A percentile compares a stretch with the other conserved stretches of the same genome.
These are phyloP conservation scores for Argentina anserina DNA, from an alignment of 306 rosid genomes.

Conservation along the genomic window DNA sequence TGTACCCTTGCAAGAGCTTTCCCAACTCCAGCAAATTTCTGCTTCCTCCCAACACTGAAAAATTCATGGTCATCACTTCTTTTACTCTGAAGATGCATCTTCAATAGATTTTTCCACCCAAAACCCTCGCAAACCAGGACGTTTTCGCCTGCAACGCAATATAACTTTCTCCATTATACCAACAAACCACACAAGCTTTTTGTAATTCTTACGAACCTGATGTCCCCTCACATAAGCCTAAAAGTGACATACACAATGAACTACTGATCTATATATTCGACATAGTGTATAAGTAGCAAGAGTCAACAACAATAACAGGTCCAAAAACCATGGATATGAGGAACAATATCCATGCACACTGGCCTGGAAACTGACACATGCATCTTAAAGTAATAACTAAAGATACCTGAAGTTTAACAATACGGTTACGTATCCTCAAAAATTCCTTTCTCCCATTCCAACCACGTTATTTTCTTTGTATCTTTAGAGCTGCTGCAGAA, in stretches of 20 bases:
- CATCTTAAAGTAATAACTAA: neutral
- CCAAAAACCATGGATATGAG: neutral
- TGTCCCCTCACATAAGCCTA: conserved; percentile 78
- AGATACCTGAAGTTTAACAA: conserved; percentile 69
- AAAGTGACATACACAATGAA: conserved; percentile 17
- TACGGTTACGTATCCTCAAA: conserved; percentile 50
- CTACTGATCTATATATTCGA: neutral
- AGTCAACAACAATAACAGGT: neutral
- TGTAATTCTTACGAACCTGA: conserved; percentile 68
- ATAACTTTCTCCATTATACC: conserved; percentile 65
- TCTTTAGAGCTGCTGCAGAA: conserved; percentile 61
- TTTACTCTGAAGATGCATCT: conserved; percentile 27
- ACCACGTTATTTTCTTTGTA: conserved; percentile 63
- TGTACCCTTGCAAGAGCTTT: conserved; percentile 62
- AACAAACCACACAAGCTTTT: conserved; percentile 66
- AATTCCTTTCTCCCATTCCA: conserved; percentile 71
- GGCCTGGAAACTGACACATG: neutral
- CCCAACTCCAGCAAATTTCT: conserved; percentile 56
- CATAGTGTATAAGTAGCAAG: neutral
- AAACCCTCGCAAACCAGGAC: conserved; percentile 68
- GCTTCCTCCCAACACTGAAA: conserved; percentile 57
- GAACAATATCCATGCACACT: neutral
- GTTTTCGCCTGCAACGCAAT: conserved; percentile 72
- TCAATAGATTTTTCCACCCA: conserved; percentile 34
- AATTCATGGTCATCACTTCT: conserved; percentile 61